Evolutionary conservation across 805 yeast species (phyloP).

Genomic region (Wickerhamiella galacta): DNA sequence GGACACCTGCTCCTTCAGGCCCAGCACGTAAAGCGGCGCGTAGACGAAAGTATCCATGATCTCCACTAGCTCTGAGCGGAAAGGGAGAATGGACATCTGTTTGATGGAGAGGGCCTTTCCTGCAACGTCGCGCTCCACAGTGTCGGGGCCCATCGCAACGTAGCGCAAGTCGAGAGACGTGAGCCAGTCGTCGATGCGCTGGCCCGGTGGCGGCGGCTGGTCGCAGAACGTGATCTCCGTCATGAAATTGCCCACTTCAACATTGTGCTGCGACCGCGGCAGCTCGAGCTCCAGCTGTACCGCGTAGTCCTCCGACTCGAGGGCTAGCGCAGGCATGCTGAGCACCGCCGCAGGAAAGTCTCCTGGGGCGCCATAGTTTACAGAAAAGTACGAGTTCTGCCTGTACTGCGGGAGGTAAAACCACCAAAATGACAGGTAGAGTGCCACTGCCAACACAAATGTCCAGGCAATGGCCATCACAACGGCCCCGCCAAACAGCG

Average conservation of each 20-base stretch:
- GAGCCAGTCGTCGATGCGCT: constrained; percentile 7
- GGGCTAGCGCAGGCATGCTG: constrained; percentile 4
- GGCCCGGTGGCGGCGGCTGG: constrained; percentile 2
- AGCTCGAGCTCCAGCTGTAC: constrained; percentile 17
- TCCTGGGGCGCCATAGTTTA: too few relatives aligned
- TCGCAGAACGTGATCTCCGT: constrained; percentile 9
- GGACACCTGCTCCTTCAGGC: constrained; percentile 15
- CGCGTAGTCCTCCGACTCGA: constrained; percentile 15
- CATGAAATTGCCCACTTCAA: constrained; percentile 21
- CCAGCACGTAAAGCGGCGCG: constrained; percentile 19
- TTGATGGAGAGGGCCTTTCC: constrained; percentile 1
- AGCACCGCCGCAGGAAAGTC: too few relatives aligned
- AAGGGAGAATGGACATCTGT: constrained; percentile 21
- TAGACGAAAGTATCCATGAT: constrained; percentile 15
- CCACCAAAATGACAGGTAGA: neutral
- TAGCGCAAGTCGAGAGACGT: neutral
- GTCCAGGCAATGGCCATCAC: neutral
- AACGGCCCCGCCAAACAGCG: too few relatives aligned
- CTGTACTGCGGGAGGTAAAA: neutral
- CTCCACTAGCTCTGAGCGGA: constrained; percentile 16
- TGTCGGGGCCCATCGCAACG: neutral
- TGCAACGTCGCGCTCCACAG: constrained; percentile 3
- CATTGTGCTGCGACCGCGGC: constrained; percentile 20
- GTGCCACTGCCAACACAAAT: neutral
- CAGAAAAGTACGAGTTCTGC: neutral